phyloP scores from a whole-genome alignment of 1,284 basidiomycete species.

The Sanghuangporus sanghuang region DNA sequence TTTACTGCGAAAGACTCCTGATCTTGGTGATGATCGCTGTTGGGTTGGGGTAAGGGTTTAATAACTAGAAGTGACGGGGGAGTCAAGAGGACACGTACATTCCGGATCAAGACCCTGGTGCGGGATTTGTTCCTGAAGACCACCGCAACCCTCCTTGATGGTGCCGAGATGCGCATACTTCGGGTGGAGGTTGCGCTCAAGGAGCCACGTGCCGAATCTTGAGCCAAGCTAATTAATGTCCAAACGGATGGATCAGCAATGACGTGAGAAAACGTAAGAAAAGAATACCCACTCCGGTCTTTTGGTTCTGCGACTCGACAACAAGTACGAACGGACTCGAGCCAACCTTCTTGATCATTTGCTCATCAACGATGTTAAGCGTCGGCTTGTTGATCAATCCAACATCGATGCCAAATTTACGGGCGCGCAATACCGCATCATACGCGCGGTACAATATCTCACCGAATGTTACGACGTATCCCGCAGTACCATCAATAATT shows the following conservation, averaged over 20 bases:
- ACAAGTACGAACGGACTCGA: slow-evolving; percentile 71
- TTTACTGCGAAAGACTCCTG: slow-evolving; percentile 39
- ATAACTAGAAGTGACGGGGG: background rate
- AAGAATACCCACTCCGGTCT: slow-evolving; percentile 62
- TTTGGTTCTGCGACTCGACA: slow-evolving; percentile 81
- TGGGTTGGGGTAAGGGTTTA: slow-evolving; percentile 7
- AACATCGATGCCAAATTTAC: slow-evolving; percentile 68
- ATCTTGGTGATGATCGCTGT: slow-evolving; percentile 66
- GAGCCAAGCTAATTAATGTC: slow-evolving; percentile 56
- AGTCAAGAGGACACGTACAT: slow-evolving; percentile 38
- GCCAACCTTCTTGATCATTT: slow-evolving; percentile 68
- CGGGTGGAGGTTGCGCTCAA: slow-evolving; percentile 75
- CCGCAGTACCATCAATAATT: slow-evolving; percentile 62
- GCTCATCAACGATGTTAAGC: slow-evolving; percentile 77
- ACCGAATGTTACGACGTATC: slow-evolving; percentile 76
- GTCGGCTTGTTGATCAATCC: slow-evolving; percentile 83
- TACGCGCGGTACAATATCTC: slow-evolving; percentile 79
- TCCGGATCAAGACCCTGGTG: slow-evolving; percentile 70
- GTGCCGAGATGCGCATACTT: slow-evolving; percentile 79
- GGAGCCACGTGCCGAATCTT: slow-evolving; percentile 77
- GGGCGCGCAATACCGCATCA: slow-evolving; percentile 72
- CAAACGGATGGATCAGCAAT: slow-evolving; percentile 5
- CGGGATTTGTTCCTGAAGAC: slow-evolving; percentile 77
- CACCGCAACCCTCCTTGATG: slow-evolving; percentile 78
- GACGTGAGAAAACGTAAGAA: background rate